Conservation (phyloP, 108 stramenopile species). For the Asterionellopsis glacialis region DNA sequence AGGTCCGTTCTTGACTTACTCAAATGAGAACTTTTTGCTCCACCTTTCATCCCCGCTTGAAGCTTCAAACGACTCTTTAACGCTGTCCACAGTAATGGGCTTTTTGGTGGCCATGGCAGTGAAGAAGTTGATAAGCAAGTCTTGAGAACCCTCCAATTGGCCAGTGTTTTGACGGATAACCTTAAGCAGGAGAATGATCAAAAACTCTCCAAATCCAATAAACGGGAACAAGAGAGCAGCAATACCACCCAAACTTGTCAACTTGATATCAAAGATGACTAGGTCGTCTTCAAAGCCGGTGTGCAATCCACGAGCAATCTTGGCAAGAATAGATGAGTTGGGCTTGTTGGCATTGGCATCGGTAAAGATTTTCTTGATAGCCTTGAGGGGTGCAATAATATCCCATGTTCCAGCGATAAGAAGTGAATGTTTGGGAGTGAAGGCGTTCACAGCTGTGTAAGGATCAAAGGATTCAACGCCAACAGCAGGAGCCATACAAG, state of each 20-base stretch:
- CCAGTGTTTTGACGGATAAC: conserved; percentile 11
- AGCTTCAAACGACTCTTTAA: background rate
- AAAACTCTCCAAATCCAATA: background rate
- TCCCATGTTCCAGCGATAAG: conserved; percentile 16
- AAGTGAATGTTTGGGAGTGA: conserved; percentile 8
- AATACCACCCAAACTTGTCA: background rate
- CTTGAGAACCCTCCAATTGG: conserved; percentile 9
- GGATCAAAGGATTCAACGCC: conserved; percentile 12
- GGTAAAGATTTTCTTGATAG: conserved; percentile 1
- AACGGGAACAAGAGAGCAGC: background rate
- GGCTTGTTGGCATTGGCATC: conserved; percentile 7
- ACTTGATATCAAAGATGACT: conserved; percentile 5
- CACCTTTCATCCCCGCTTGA: too few relatives aligned
- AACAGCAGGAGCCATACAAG: conserved; percentile 12
- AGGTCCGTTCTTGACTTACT: too few relatives aligned
- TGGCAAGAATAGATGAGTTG: conserved; percentile 7
- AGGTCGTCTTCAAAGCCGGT: conserved; percentile 18
- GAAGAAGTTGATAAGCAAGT: conserved; percentile 9
- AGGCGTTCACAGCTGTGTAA: background rate
- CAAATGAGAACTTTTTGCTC: too few relatives aligned
- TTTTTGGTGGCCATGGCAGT: conserved; percentile 6
- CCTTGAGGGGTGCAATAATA: conserved; percentile 8
- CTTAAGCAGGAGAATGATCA: background rate
- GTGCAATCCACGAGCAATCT: conserved; percentile 11
- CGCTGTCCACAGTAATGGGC: background rate